Evolutionary conservation across 139 green algal genomes (phyloP), one percentile per base, ranked within the genome.

Genomic region (Chlamydomonas applanata): DNA sequence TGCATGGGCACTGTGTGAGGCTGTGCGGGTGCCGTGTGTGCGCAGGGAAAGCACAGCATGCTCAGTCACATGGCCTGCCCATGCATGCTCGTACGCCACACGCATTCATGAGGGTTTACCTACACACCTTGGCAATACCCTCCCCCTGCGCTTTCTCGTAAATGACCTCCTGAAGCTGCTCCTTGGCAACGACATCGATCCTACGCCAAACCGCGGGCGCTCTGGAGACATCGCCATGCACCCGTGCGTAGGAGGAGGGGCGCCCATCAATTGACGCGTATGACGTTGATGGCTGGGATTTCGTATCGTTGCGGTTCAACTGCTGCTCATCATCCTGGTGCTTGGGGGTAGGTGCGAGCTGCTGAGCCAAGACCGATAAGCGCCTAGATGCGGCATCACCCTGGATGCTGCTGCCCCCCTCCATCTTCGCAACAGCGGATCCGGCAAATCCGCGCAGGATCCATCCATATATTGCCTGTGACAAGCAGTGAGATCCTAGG

Each of bases 81-180:
- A 11, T 13, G 34, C 35, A 56, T 19, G 33, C 11, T 44, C 30
- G 65, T 33, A 57, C 19, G 33, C 36, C 30, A 17, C 14, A 61
- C 27, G 59, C 5, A 30, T 27, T 25, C 34, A 64, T 57, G 3
- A 61, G 19, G 40, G n/a, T 44, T 57, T 63, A 40, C 16, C 20
- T 22, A 17, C 40, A 19, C 62, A 93, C 92, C 90, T 94, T 97
- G 9, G 93, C 94, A 32, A 98, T 97, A 27, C 91, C 94, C 71
- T 98, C 92, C 0, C 77, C 86, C 1, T 80, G 71, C 2, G 87
- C 77, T 76, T 98, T 98, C 24, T 94, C 79, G 61, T 98, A 98
- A 27, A 90, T 83, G 5, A 96, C 87, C 13, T 98, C 94, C 16
- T 75, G 34, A 45, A 98, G 79, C 30, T 68, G n/a, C 75, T 91